Evolutionary conservation across 345 rosid genomes (phyloP).

Genomic region (Dimocarpus longan): DNA sequence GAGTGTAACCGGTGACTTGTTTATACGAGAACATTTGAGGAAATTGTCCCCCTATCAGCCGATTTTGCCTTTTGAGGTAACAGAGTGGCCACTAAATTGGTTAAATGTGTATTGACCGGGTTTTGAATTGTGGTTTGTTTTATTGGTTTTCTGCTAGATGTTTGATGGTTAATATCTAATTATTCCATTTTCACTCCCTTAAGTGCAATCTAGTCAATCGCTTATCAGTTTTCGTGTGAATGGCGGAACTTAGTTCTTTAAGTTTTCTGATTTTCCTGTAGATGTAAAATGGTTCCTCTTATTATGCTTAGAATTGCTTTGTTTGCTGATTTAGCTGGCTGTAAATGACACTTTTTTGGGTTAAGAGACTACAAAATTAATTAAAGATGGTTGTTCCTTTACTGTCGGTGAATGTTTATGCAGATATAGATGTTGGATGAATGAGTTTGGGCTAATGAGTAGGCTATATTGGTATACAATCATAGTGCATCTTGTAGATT

Average conservation of each 20-base stretch:
- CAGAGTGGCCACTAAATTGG: not conserved
- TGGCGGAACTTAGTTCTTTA: too few relatives aligned
- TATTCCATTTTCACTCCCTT: not conserved
- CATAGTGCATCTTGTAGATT: not conserved
- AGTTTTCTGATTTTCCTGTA: too few relatives aligned
- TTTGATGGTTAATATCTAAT: not conserved
- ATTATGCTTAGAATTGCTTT: too few relatives aligned
- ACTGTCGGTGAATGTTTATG: not conserved
- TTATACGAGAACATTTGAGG: constrained; percentile 82
- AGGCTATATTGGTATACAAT: not conserved
- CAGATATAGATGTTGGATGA: not conserved
- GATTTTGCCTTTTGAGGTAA: constrained; percentile 93
- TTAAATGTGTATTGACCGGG: too few relatives aligned
- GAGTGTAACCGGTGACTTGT: constrained; percentile 64
- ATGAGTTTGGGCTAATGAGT: not conserved
- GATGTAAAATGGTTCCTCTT: too few relatives aligned
- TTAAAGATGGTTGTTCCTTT: not conserved
- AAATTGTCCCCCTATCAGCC: constrained; percentile 82
- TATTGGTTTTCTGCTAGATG: constrained; percentile 5
- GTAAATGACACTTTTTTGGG: too few relatives aligned
- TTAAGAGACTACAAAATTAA: too few relatives aligned
- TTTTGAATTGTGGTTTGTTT: too few relatives aligned
- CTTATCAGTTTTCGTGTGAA: not conserved
- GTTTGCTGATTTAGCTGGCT: too few relatives aligned
- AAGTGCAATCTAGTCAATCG: not conserved